Base-by-base conservation (phyloP, 768 basidiomycete species). In the Paxillus involutus region DNA sequence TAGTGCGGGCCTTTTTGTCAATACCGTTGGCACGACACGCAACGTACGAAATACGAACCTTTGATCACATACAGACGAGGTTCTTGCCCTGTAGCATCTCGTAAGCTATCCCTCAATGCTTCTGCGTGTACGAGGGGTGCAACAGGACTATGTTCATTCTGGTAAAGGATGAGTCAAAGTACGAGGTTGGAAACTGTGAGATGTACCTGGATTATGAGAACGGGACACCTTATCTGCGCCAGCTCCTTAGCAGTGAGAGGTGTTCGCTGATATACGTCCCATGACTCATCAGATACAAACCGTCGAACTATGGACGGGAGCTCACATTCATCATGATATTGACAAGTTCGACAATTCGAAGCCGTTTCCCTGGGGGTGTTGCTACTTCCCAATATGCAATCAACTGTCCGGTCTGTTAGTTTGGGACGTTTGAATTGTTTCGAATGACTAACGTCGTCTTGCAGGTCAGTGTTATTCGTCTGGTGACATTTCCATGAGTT, bases 201-300 rank as follows among this genome's bases (percentile, higher is more conserved):
- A 63, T 74, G 52, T 49, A 88, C 88, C 70, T 89, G 88, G 41
- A 90, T 77, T 17, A 90, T 80, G 12, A 90, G 73, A 11, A 86
- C 80, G 2, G 89, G 89, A 56, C 81, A 80, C 5, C 67, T 80
- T 47, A 91, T 80, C 39, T 68, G 61, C n/a, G 76, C 76, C 30
- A 82, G 73, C 54, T 78, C 73, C 26, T 78, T 75, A 17, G 74
- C 57, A 39, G 61, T 77, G 44, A 89, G 66, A 5, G 80, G 77
- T 35, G 77, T 76, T 60, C 88, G 78, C 89, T 91, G 52, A 19
- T 24, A 26, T 29, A 61, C 11, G 10, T 12, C 40, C 17, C 24
- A 39, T 33, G 17, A 40, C 2, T 21, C 19, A 49, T 43, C 3
- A 51, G 26, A 59, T 43, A 43, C 48, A 40, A 32, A n/a, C 17